Conservation (phyloP, 768 basidiomycete species). For the Paxillus ammoniavirescens region DNA sequence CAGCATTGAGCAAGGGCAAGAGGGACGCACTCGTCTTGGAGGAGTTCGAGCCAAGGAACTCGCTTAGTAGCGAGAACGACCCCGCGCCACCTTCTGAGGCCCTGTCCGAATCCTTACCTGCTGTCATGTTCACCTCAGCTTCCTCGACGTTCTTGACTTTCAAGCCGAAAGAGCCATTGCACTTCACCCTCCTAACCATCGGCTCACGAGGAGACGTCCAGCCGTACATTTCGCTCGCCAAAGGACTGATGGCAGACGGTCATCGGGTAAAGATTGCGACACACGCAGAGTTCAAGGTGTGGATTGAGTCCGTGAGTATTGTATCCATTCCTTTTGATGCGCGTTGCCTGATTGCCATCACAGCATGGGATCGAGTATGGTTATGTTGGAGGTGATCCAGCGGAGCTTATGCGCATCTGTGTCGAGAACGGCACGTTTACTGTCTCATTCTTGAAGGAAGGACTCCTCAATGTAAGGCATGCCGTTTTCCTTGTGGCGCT, state of each 20-base stretch:
- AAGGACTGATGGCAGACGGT: conserved; percentile 87
- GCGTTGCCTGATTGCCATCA: conserved; percentile 5
- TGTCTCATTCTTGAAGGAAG: conserved; percentile 91
- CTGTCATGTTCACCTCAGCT: conserved; percentile 96
- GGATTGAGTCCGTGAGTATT: conserved; percentile 85
- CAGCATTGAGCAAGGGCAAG: conserved; percentile 48
- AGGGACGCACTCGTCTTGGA: conserved; percentile 80
- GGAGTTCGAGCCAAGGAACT: conserved; percentile 65
- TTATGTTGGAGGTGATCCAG: conserved; percentile 94
- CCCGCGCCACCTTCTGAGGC: conserved; percentile 49
- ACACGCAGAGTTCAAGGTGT: conserved; percentile 91
- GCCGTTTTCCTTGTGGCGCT: neutral
- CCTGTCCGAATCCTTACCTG: conserved; percentile 70
- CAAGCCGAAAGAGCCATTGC: conserved; percentile 81
- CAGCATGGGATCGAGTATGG: conserved; percentile 97
- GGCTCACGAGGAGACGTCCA: conserved; percentile 97
- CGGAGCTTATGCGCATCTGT: conserved; percentile 96
- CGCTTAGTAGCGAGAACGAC: conserved; percentile 36
- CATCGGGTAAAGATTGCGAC: conserved; percentile 90
- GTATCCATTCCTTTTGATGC: neutral
- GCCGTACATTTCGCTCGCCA: conserved; percentile 94
- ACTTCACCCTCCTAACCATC: conserved; percentile 94
- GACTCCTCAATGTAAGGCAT: conserved; percentile 69
- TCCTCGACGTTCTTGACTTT: conserved; percentile 96
- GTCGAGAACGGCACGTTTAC: conserved; percentile 99